Conservation (phyloP, 441 rosid genomes). For the Macaranga tanarius region DNA sequence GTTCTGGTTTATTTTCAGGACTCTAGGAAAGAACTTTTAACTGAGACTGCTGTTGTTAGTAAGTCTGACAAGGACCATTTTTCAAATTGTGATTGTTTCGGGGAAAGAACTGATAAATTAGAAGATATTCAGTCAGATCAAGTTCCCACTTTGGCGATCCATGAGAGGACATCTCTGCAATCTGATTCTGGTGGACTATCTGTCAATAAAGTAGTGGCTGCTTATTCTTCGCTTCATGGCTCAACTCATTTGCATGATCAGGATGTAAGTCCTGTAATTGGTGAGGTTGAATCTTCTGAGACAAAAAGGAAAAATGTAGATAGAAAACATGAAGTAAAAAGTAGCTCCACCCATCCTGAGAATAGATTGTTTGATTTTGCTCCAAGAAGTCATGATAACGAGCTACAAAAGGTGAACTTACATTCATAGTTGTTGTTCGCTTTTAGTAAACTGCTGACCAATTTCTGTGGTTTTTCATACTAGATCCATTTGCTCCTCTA, state of each 20-base stretch:
- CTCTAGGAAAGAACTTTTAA: slow-evolving; percentile 46
- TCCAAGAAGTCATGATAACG: slow-evolving; percentile 51
- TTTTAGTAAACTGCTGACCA: not conserved
- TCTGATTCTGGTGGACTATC: slow-evolving; percentile 43
- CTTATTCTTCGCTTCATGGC: slow-evolving; percentile 39
- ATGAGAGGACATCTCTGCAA: slow-evolving; percentile 47
- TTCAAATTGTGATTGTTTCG: slow-evolving; percentile 44
- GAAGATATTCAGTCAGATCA: slow-evolving; percentile 65
- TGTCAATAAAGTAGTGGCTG: slow-evolving; percentile 37
- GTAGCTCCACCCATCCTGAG: slow-evolving; percentile 38
- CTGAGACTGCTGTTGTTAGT: slow-evolving; percentile 39
- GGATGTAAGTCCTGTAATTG: slow-evolving; percentile 46
- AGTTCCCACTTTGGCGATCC: slow-evolving; percentile 75
- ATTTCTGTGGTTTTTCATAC: not conserved
- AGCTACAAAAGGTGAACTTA: slow-evolving; percentile 56
- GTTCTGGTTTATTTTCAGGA: slow-evolving; percentile 51
- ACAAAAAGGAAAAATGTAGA: slow-evolving; percentile 38
- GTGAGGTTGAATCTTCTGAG: slow-evolving; percentile 52
- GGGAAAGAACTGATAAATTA: slow-evolving; percentile 46
- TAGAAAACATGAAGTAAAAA: slow-evolving; percentile 52
- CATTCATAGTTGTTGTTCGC: not conserved
- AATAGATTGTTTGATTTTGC: slow-evolving; percentile 53
- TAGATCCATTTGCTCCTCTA: not conserved
- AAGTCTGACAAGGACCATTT: slow-evolving; percentile 47
- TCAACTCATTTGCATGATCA: slow-evolving; percentile 30